phyloP scores from a whole-genome alignment of 371 early-diverging fungal genomes.

The Dichotomocladium elegans region DNA sequence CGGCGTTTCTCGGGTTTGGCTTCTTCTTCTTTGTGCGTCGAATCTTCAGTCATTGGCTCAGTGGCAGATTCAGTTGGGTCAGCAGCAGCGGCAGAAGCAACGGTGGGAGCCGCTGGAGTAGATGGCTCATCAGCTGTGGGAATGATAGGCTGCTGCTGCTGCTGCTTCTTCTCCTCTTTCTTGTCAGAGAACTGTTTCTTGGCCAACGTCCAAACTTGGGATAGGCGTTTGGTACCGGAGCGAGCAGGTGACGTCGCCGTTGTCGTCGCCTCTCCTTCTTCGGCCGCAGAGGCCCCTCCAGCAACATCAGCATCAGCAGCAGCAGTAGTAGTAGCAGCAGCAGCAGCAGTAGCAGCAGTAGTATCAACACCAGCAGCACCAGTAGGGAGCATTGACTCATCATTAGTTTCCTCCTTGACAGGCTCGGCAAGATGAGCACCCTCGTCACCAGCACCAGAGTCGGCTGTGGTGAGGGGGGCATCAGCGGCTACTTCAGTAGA shows the following conservation, averaged over 20 bases:
- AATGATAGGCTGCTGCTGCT: too few relatives aligned
- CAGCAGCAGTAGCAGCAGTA: not conserved
- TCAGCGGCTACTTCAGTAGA: not conserved
- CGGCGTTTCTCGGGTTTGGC: too few relatives aligned
- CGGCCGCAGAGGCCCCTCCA: not conserved
- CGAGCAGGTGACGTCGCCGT: not conserved
- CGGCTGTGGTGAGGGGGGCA: too few relatives aligned
- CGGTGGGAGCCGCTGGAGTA: too few relatives aligned
- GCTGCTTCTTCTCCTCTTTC: conserved; percentile 12
- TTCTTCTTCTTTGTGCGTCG: conserved; percentile 11
- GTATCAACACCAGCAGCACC: not conserved
- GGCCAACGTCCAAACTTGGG: conserved; percentile 18
- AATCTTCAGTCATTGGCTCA: too few relatives aligned
- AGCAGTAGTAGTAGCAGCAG: not conserved
- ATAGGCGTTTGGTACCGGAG: conserved; percentile 4
- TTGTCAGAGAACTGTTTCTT: conserved; percentile 21
- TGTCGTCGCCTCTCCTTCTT: not conserved
- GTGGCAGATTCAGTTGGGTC: not conserved
- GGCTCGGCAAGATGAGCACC: not conserved
- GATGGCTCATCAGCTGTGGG: too few relatives aligned
- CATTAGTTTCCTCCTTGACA: too few relatives aligned
- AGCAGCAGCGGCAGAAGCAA: too few relatives aligned
- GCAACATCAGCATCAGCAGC: not conserved
- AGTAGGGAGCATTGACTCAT: too few relatives aligned
- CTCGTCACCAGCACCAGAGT: too few relatives aligned